Conservation (phyloP, 1,284 basidiomycete species). For the Trichosporon sp. region DNA sequence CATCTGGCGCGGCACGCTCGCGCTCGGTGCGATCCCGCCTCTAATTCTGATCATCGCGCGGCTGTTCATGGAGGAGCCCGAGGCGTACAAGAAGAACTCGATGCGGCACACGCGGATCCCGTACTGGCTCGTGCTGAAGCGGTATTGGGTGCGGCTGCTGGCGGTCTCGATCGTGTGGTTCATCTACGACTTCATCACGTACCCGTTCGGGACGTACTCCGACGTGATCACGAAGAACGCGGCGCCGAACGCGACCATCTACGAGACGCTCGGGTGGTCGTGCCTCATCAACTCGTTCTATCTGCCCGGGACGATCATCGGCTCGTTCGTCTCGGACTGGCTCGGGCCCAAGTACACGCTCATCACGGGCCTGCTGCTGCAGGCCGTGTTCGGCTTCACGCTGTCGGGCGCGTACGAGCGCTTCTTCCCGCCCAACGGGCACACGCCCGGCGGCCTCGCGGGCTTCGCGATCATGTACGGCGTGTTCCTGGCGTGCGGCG, state of each 20-base stretch:
- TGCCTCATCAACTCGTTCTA: slow-evolving; percentile 53
- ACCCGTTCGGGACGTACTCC: slow-evolving; percentile 61
- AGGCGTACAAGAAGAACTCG: slow-evolving; percentile 50
- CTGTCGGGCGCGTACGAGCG: slow-evolving; percentile 71
- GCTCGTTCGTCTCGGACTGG: slow-evolving; percentile 42
- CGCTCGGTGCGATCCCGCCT: slow-evolving; percentile 78
- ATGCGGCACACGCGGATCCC: slow-evolving; percentile 62
- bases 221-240: slow-evolving; percentile 55
- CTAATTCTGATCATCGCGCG: slow-evolving; percentile 76
- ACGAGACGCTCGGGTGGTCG: slow-evolving; percentile 43
- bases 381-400: slow-evolving; percentile 76
- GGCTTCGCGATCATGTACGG: slow-evolving; percentile 85
- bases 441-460: slow-evolving; percentile 50
- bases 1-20: slow-evolving; percentile 83
- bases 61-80: slow-evolving; percentile 70
- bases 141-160: slow-evolving; percentile 55
- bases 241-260: slow-evolving; percentile 29
- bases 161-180: slow-evolving; percentile 56
- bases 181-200: slow-evolving; percentile 55
- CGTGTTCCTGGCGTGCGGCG: slow-evolving; percentile 73
- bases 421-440: slow-evolving; percentile 30
- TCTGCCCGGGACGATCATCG: slow-evolving; percentile 38
- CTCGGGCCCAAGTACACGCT: slow-evolving; percentile 58
- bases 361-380: slow-evolving; percentile 66
- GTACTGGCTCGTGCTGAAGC: slow-evolving; percentile 70